Evolutionary conservation across 805 yeast species (phyloP), one percentile per base, ranked within the genome.

Genomic region (Starmerella geochares): DNA sequence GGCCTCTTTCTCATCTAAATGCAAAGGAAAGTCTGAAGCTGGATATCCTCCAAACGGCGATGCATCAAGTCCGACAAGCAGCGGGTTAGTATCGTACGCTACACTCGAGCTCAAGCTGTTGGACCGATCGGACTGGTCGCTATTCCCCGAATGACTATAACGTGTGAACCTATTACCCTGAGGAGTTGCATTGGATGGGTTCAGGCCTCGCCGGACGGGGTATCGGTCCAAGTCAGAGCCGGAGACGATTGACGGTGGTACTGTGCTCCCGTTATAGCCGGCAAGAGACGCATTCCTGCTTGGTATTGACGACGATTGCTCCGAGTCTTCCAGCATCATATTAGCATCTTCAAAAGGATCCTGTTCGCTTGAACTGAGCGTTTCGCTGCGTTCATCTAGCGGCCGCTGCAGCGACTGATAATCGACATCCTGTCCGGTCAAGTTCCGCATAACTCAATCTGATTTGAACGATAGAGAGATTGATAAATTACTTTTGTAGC

Each of bases 41-140:
- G 98, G 97, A 65, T 85, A 90, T 14, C 97, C 97, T 45, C 97
- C 98, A 68, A 90, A 90, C 3, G 97, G 98, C 45, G 70, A 64
- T 50, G 64, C 67, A 56, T 68, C 73, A 7, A 69, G 67, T 54
- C 65, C 54, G 13, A 49, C 46, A 42, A 55, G 20, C 23, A 59
- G 57, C 27, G 62, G 62, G 35, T 58, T 57, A 28, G 47, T 43
- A 16, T 58, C 62, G 35, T 50, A 54, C 29, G 48, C 49, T 43
- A 43, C 28, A 25, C 51, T 46, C 19, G 48, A 29, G 36, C 41
- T 25, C 16, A 51, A 24, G 51, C 56, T 54, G 19, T 10, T 16
- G 17, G 55, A 41, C 24, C 53, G 48, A 39, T 54, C 47, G 16
- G 48, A 21, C 32, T 27, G 35, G 28, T 4, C 40, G 43, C 55